Conservation (phyloP, 208 protist genomes). For the Leishmania tropica region DNA sequence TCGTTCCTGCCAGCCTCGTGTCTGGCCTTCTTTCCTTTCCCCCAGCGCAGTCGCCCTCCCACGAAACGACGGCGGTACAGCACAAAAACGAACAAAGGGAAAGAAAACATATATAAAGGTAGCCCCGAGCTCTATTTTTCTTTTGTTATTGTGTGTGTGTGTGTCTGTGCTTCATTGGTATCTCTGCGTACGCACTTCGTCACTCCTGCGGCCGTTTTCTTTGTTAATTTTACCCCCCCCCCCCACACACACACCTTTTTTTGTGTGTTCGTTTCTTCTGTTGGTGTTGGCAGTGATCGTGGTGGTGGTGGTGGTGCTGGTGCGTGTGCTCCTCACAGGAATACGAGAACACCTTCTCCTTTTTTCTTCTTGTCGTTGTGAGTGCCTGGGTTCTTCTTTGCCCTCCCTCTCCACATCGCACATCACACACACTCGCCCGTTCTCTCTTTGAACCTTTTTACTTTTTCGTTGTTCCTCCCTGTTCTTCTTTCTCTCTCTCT, state of each 20-base stretch:
- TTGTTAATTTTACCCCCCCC: too few relatives aligned
- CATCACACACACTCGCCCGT: not conserved
- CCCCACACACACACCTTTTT: too few relatives aligned
- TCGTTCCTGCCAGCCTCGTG: not conserved
- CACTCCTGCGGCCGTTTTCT: not conserved
- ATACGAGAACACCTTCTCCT: not conserved
- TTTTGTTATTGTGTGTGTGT: not conserved
- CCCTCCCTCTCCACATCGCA: not conserved
- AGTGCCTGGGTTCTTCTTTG: not conserved
- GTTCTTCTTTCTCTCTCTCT: not conserved
- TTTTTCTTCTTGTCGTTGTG: not conserved
- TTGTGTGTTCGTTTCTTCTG: too few relatives aligned
- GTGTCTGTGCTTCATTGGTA: not conserved
- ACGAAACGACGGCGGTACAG: not conserved
- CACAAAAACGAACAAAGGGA: not conserved
- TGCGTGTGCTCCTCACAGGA: not conserved
- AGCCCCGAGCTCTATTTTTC: not conserved
- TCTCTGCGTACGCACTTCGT: not conserved
- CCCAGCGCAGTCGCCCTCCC: not conserved
- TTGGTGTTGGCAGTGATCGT: too few relatives aligned
- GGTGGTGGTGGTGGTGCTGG: too few relatives aligned
- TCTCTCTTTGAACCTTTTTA: not conserved
- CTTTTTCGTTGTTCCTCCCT: not conserved
- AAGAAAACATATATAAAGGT: too few relatives aligned
- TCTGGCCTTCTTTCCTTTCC: not conserved